These are phyloP conservation scores for Chlorella sp. DNA, from an alignment of 139 green algal species.

Conservation along the genomic window DNA sequence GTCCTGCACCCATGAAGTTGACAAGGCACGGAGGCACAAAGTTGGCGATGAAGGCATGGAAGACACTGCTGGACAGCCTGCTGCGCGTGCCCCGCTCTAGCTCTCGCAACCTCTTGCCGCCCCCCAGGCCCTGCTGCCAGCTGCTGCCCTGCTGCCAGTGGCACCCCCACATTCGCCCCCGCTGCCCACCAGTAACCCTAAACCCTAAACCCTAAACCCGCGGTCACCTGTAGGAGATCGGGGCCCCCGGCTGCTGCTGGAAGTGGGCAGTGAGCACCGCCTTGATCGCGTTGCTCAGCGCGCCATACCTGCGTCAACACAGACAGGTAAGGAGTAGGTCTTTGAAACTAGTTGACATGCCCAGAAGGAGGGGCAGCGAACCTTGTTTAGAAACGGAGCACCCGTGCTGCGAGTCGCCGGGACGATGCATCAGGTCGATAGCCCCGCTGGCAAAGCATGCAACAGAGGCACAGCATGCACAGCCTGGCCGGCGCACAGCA, in stretches of 20 bases:
- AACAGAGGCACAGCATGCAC: too few species aligned
- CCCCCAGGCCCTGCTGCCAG: neutral
- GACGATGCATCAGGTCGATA: too few species aligned
- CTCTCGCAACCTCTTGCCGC: neutral
- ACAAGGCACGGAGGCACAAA: neutral
- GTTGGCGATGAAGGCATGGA: neutral
- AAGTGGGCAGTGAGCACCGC: conserved; percentile 55
- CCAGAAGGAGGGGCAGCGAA: too few species aligned
- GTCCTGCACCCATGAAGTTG: conserved; percentile 35
- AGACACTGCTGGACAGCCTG: too few species aligned
- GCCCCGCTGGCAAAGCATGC: too few species aligned
- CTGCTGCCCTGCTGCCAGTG: neutral
- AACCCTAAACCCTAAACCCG: too few species aligned
- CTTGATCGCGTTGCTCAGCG: conserved; percentile 67
- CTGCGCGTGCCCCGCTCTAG: neutral
- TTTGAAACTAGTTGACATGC: too few species aligned
- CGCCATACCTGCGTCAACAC: conserved; percentile 52
- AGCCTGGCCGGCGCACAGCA: too few species aligned
- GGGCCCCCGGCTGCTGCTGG: conserved; percentile 41
- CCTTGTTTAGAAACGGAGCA: too few species aligned
- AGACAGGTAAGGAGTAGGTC: too few species aligned
- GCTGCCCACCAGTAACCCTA: too few species aligned
- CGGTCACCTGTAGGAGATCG: conserved; percentile 58
- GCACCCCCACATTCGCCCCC: neutral
- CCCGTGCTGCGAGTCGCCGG: too few species aligned